Evolutionary conservation across 306 rosid genomes (phyloP), one percentile per base, ranked within the genome.

Genomic region (Lablab purpureus): DNA sequence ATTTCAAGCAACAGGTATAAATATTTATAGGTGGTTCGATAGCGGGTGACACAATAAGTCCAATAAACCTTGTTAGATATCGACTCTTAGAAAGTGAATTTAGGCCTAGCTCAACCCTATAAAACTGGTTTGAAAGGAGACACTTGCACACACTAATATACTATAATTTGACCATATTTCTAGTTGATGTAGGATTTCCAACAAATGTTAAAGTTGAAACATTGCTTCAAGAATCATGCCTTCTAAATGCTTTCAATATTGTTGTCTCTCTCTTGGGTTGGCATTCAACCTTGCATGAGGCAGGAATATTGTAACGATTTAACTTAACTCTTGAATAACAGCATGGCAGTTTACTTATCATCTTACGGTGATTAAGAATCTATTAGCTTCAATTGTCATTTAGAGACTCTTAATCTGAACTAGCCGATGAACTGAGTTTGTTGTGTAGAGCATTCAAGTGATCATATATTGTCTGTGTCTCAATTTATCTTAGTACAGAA

Each of bases 381-480:
- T 21, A n/a, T 28, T 79, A 36, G 45, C 59, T 64, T n/a, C 23
- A 40, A 30, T 64, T 76, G 54, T 19, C 69, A 27, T 28, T 34
- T 47, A 21, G 21, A 49, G 30, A 30, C 51, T 34, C 19, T 8
- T 40, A 15, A 58, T 74, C 66, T 59, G 54, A 46, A 43, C 64
- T 47, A 21, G 51, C 28, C 45, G 46, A 58, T 23, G 51, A 67
- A 74, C 15, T 25, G 9, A 43, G 30, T 67, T 47, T 27, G 55
- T 59, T 49, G 6, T 52, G 30, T 30, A 1, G 11, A 15, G 34
- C 45, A 58, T 54, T 71, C 27, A 70, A 75, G 79, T 64, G 47
- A 63, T 45, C 54, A n/a, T 49, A 32, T 37, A n/a, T 74, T 25
- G 50, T 21, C 25, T 43, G 23, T 58, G 70, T 36, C 43, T 45